Conservation (phyloP, 768 basidiomycete genomes). For the Leucosporidium scottii region DNA sequence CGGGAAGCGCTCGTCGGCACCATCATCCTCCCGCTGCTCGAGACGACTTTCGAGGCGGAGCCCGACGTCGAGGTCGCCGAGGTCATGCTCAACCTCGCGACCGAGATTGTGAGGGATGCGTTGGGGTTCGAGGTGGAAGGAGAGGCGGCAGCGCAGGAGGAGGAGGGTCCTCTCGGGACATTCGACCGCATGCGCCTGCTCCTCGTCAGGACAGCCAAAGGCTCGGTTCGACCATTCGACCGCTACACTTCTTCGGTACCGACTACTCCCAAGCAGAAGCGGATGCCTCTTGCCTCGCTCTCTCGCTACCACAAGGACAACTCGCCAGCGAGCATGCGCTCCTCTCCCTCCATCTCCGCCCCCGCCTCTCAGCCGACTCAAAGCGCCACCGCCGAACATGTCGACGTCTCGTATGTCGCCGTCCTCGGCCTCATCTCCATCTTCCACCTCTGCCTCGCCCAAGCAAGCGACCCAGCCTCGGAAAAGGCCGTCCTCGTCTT, state of each 20-base stretch:
- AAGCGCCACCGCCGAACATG: conserved; percentile 2
- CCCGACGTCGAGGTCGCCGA: conserved; percentile 40
- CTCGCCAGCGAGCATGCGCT: conserved; percentile 5
- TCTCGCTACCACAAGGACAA: conserved; percentile 4
- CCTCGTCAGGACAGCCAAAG: conserved; percentile 24
- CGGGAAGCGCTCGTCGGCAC: conserved; percentile 39
- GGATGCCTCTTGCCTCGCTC: neutral
- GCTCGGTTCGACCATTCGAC: conserved; percentile 1
- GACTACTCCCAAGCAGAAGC: conserved; percentile 1
- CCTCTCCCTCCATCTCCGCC: conserved; percentile 3
- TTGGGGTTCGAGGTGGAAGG: conserved; percentile 35
- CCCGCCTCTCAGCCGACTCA: neutral
- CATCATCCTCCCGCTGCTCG: conserved; percentile 43
- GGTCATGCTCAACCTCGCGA: conserved; percentile 38
- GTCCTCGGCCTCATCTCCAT: conserved; percentile 42
- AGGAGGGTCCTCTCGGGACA: conserved; percentile 21
- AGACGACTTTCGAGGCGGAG: conserved; percentile 40
- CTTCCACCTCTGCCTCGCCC: conserved; percentile 44
- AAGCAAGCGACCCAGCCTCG: conserved; percentile 37
- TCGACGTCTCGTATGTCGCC: conserved; percentile 21
- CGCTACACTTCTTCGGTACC: conserved; percentile 2
- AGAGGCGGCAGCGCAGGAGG: conserved; percentile 31
- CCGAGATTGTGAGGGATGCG: conserved; percentile 20
- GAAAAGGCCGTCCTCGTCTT: conserved; percentile 43
- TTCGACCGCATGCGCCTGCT: conserved; percentile 31